Percentiles rank a stretch among this genome's conserved stretches.
Evolutionary conservation across 2,329 filamentous ascomycete genomes (phyloP).

Genomic region (Talaromyces funiculosus): DNA sequence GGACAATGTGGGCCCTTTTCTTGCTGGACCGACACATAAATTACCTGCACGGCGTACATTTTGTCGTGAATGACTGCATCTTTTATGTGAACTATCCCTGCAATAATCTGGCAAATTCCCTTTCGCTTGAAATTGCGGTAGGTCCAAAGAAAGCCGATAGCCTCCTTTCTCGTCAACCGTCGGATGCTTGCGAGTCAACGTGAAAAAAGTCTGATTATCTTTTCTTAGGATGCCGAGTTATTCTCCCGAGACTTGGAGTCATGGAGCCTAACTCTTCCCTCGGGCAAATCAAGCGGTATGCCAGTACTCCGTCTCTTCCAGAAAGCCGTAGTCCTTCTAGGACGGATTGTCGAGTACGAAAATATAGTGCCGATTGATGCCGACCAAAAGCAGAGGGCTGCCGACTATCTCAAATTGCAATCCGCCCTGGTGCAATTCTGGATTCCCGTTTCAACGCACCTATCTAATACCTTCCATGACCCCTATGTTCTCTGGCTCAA

Average conservation of each 20-base stretch:
- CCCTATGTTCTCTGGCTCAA: background rate
- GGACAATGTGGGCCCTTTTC: constrained; percentile 2
- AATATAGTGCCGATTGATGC: background rate
- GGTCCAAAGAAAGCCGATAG: background rate
- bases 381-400: background rate
- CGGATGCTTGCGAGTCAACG: too few species aligned
- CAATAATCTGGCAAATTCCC: background rate
- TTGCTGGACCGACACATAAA: constrained; percentile 1
- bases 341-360: constrained; percentile 2
- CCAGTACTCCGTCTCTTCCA: background rate
- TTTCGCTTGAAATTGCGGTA: background rate
- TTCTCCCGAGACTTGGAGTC: background rate
- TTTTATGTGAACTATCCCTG: constrained; percentile 2
- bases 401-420: background rate
- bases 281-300: background rate
- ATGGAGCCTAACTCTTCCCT: background rate
- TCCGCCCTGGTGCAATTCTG: background rate
- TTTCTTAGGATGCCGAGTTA: background rate
- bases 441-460: background rate
- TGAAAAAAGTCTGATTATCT: background rate
- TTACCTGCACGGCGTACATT: background rate
- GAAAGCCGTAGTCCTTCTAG: constrained; percentile 2
- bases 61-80: background rate
- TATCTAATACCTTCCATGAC: background rate
- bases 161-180: background rate